Conservation (phyloP, 2,329 filamentous ascomycete genomes). For the Beauveria medogensis region DNA sequence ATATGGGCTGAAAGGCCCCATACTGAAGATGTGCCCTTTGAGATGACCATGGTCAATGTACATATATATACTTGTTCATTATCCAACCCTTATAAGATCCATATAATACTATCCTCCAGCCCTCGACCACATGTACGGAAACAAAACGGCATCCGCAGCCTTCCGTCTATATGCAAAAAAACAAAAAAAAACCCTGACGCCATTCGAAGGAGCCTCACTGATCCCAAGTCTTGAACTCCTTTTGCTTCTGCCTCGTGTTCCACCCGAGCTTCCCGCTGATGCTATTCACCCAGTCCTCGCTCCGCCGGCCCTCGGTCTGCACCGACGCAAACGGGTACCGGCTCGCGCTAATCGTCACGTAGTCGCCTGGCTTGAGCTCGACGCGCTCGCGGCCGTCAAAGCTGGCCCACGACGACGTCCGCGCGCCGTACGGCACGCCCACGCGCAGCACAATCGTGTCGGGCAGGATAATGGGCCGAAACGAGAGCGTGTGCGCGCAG, state of each 20-base stretch:
- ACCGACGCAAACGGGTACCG: slow-evolving; percentile 75
- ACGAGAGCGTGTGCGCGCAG: slow-evolving; percentile 88
- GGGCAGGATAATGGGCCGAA: slow-evolving; percentile 91
- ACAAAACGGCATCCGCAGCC: not conserved
- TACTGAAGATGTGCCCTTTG: not conserved
- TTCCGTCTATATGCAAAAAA: not conserved
- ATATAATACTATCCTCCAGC: not conserved
- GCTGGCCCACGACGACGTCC: slow-evolving; percentile 90
- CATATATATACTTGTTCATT: not conserved
- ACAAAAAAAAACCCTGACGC: slow-evolving; percentile 12
- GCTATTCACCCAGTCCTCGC: slow-evolving; percentile 76
- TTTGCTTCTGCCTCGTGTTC: slow-evolving; percentile 75
- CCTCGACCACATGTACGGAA: not conserved
- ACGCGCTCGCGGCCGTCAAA: slow-evolving; percentile 89
- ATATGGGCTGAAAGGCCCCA: no score
- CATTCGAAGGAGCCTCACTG: slow-evolving; percentile 9
- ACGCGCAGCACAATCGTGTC: slow-evolving; percentile 91
- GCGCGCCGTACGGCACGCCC: slow-evolving; percentile 88
- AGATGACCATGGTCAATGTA: not conserved
- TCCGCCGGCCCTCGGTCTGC: slow-evolving; percentile 57
- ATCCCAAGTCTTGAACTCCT: slow-evolving; percentile 46
- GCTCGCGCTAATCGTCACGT: slow-evolving; percentile 75
- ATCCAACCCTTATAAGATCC: not conserved
- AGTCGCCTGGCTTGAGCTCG: slow-evolving; percentile 72
- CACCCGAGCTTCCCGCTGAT: slow-evolving; percentile 72